A percentile compares a stretch with the other conserved stretches of the same genome.
Evolutionary conservation across 108 stramenopile genomes (phyloP).

Genomic region (Nannochloropsis oceanica): DNA sequence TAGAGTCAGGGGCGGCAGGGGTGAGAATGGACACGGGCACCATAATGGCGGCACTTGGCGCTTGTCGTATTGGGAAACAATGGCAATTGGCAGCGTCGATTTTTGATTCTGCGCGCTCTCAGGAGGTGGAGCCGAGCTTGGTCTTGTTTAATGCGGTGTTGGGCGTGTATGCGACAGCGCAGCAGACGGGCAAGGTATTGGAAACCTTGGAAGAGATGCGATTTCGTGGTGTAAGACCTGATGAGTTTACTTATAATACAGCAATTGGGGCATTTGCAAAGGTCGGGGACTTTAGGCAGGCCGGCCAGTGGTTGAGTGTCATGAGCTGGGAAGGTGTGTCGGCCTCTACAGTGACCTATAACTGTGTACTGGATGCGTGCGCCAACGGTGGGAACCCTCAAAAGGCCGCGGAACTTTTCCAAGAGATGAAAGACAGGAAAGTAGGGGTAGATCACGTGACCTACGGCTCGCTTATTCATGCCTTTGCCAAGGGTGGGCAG

Average conservation of each 20-base stretch:
- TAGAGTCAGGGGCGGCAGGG: neutral
- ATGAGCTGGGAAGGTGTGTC: neutral
- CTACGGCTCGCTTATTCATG: neutral
- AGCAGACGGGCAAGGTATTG: neutral
- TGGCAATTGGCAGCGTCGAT: neutral
- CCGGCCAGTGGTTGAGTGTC: neutral
- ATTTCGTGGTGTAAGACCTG: neutral
- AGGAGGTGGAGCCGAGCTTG: neutral
- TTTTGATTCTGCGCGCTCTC: neutral
- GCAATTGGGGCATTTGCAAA: neutral
- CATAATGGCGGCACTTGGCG: neutral
- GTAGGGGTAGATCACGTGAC: neutral
- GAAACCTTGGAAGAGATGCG: neutral
- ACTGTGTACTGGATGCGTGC: neutral
- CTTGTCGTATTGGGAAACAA: neutral
- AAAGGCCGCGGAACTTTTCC: neutral
- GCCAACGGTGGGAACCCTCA: neutral
- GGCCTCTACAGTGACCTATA: neutral
- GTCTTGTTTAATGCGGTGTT: neutral
- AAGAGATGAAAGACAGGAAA: neutral
- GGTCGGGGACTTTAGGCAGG: neutral
- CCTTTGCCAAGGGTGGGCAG: neutral
- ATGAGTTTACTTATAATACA: neutral
- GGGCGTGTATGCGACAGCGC: neutral
- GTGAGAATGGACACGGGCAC: neutral